These are phyloP conservation scores for Calonectria pauciramosa DNA, from an alignment of 2,329 filamentous ascomycete species.

Conservation along the genomic window DNA sequence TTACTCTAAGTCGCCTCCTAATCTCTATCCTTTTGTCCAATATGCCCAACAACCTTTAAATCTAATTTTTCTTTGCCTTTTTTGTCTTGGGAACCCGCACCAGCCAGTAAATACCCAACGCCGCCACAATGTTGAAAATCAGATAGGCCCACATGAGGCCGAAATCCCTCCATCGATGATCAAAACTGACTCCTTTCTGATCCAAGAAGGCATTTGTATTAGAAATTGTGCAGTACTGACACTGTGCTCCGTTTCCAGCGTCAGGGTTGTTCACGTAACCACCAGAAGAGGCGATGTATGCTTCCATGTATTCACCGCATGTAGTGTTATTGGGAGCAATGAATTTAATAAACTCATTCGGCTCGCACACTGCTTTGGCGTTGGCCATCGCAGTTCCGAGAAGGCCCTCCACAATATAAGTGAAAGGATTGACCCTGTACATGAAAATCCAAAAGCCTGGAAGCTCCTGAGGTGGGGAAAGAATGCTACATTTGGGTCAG, in stretches of 20 bases:
- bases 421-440: conserved; percentile 30
- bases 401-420: conserved; percentile 29
- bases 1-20: background rate
- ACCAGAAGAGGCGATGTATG: conserved; percentile 12
- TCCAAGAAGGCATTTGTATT: conserved; percentile 56
- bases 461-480: conserved; percentile 16
- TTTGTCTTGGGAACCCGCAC: conserved; percentile 49
- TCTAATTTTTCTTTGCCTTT: conserved; percentile 7
- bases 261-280: conserved; percentile 19
- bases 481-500: conserved; percentile 7
- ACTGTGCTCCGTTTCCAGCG: conserved; percentile 44
- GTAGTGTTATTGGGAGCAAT: conserved; percentile 9
- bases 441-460: conserved; percentile 32
- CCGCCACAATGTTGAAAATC: conserved; percentile 63
- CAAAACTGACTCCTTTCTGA: conserved; percentile 58
- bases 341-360: conserved; percentile 28
- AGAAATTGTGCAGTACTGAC: conserved; percentile 58
- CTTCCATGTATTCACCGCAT: conserved; percentile 21
- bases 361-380: conserved; percentile 13
- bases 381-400: conserved; percentile 22
- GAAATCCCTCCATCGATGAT: conserved; percentile 67
- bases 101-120: conserved; percentile 63
- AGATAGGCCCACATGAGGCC: conserved; percentile 67
- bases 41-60: background rate
- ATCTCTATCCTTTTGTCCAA: background rate